phyloP scores from a whole-genome alignment of 192 early-diverging fungal species.

The Coemansia sp. region DNA sequence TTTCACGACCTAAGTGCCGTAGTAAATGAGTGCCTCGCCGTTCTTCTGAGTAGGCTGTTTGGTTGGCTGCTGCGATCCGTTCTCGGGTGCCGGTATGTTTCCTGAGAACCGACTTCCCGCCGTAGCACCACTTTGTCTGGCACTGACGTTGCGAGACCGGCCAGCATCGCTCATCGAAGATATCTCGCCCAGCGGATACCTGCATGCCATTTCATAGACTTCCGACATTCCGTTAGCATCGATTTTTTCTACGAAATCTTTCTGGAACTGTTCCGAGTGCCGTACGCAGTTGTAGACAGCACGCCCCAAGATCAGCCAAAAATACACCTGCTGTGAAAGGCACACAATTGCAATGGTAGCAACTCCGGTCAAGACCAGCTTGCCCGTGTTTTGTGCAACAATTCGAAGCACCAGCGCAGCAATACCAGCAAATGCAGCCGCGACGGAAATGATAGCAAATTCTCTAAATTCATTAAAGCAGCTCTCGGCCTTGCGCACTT shows the following conservation, averaged over 20 bases:
- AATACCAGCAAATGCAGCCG: constrained; percentile 20
- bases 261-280: constrained; percentile 15
- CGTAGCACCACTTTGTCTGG: constrained; percentile 18
- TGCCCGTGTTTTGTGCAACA: constrained; percentile 17
- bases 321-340: constrained; percentile 41
- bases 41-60: neutral
- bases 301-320: constrained; percentile 31
- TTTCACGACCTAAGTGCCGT: neutral
- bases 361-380: constrained; percentile 11
- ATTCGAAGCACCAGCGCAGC: constrained; percentile 20
- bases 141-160: constrained; percentile 13
- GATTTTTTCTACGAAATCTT: constrained; percentile 21
- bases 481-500: constrained; percentile 30
- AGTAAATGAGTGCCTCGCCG: neutral
- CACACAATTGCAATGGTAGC: constrained; percentile 26
- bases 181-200: constrained; percentile 37
- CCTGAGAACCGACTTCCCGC: constrained; percentile 14
- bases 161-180: constrained; percentile 20
- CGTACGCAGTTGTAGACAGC: constrained; percentile 25
- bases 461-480: constrained; percentile 38
- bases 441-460: constrained; percentile 12
- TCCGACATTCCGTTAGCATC: constrained; percentile 31
- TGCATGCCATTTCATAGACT: constrained; percentile 36
- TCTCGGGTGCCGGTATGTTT: constrained; percentile 14
- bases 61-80: neutral